Evolutionary conservation across 2,329 filamentous ascomycete species (phyloP).

Genomic region (Fusarium tuaranense): DNA sequence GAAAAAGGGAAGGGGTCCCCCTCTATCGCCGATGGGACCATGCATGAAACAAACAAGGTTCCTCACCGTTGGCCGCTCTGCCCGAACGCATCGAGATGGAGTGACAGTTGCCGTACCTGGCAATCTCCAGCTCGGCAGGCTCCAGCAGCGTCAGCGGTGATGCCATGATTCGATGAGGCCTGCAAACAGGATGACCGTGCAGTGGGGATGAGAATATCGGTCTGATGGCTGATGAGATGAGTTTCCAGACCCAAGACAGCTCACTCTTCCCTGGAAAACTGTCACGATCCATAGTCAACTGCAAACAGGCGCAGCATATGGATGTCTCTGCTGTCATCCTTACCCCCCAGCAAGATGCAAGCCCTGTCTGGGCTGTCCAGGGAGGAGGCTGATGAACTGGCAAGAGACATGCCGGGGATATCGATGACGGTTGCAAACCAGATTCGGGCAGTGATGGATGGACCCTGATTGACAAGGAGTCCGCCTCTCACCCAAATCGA

Average conservation of each 20-base stretch:
- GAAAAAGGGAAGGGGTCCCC: slow-evolving; percentile 1
- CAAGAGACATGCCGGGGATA: neutral
- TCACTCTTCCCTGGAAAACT: neutral
- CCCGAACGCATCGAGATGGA: neutral
- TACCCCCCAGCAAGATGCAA: neutral
- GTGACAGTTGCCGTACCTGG: neutral
- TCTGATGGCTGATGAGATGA: neutral
- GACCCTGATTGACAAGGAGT: slow-evolving; percentile 32
- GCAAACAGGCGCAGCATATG: neutral
- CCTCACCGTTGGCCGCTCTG: neutral
- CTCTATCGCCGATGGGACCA: slow-evolving; percentile 4
- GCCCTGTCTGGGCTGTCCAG: neutral
- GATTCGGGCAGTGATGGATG: slow-evolving; percentile 8
- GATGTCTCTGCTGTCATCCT: neutral
- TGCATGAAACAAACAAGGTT: slow-evolving; percentile 5
- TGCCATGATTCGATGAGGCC: neutral
- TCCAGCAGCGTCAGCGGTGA: neutral
- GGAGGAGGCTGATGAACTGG: slow-evolving; percentile 3
- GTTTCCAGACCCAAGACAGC: neutral
- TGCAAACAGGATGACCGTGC: neutral
- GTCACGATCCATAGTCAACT: neutral
- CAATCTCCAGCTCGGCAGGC: neutral
- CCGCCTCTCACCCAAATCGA: slow-evolving; percentile 16
- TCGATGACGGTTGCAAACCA: slow-evolving; percentile 28
- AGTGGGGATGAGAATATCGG: neutral